These are phyloP conservation scores for Colletotrichum euphorbiae DNA, from an alignment of 2,329 filamentous ascomycete species.

Conservation along the genomic window DNA sequence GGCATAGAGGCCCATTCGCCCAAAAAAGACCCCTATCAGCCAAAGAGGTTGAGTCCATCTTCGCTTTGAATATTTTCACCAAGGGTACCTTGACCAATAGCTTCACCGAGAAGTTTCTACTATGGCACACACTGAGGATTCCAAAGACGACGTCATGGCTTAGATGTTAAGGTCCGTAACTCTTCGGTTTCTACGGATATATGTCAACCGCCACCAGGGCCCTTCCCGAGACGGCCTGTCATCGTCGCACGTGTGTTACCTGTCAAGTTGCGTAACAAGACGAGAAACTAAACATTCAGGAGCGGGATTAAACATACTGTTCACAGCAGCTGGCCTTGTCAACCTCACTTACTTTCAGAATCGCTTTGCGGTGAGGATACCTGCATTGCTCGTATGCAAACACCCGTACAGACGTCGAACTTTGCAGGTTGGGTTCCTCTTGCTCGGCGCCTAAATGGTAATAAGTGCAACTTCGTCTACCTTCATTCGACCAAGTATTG, in stretches of 20 bases:
- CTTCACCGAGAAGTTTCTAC: neutral
- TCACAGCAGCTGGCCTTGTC: neutral
- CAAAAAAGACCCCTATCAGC: neutral
- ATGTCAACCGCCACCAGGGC: neutral
- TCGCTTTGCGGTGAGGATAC: conserved; percentile 30
- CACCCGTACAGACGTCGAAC: conserved; percentile 13
- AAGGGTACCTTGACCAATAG: conserved; percentile 5
- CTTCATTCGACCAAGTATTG: neutral
- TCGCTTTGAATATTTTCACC: neutral
- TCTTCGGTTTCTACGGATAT: neutral
- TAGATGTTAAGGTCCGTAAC: neutral
- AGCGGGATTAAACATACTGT: conserved; percentile 6
- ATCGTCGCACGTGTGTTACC: neutral
- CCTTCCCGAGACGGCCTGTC: neutral
- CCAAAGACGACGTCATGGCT: neutral
- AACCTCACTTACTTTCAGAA: neutral
- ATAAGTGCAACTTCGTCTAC: neutral
- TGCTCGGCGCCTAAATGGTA: conserved; percentile 6
- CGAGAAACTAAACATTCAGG: neutral
- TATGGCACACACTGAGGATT: neutral
- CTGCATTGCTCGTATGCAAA: conserved; percentile 14
- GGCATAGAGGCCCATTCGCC: conserved; percentile 1
- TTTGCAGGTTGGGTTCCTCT: neutral
- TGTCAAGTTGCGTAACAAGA: conserved; percentile 4
- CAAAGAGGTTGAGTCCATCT: neutral